Evolutionary conservation across 345 rosid species (phyloP).

Genomic region (Populus deltoides): DNA sequence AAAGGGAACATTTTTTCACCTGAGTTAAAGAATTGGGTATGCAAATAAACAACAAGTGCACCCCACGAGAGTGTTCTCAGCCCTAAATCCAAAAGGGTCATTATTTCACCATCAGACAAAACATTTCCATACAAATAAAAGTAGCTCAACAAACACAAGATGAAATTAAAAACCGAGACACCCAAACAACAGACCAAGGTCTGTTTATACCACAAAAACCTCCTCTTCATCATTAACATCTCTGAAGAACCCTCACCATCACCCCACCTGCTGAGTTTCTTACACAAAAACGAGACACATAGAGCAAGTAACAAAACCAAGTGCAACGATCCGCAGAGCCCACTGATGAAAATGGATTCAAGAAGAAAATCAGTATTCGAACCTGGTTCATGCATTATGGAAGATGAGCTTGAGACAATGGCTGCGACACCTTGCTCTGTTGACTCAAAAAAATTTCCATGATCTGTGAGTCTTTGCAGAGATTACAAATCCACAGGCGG

Average conservation of each 20-base stretch:
- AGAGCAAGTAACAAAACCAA: slow-evolving; percentile 24
- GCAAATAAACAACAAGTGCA: slow-evolving; percentile 39
- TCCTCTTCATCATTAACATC: slow-evolving; percentile 5
- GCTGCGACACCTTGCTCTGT: not conserved
- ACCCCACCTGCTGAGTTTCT: not conserved
- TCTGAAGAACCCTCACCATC: slow-evolving; percentile 2
- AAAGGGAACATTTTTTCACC: slow-evolving; percentile 38
- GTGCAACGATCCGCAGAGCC: slow-evolving; percentile 37
- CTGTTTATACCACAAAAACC: slow-evolving; percentile 12
- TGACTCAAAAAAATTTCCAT: slow-evolving; percentile 16
- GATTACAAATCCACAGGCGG: too few relatives aligned
- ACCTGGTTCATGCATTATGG: slow-evolving; percentile 10
- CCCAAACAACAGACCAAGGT: slow-evolving; percentile 52
- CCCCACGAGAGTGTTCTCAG: slow-evolving; percentile 66
- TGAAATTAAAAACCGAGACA: slow-evolving; percentile 50
- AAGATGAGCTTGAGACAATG: not conserved
- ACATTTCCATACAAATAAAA: slow-evolving; percentile 60
- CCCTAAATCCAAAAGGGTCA: slow-evolving; percentile 56
- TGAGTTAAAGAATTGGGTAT: slow-evolving; percentile 25
- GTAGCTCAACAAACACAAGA: slow-evolving; percentile 49
- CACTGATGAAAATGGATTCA: slow-evolving; percentile 27
- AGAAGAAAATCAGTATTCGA: slow-evolving; percentile 20
- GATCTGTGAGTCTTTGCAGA: too few relatives aligned
- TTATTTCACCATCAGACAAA: slow-evolving; percentile 50
- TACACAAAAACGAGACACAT: slow-evolving; percentile 10